These are phyloP conservation scores for Talaromyces sp. DNA, from an alignment of 2,329 filamentous ascomycete genomes.

Conservation along the genomic window DNA sequence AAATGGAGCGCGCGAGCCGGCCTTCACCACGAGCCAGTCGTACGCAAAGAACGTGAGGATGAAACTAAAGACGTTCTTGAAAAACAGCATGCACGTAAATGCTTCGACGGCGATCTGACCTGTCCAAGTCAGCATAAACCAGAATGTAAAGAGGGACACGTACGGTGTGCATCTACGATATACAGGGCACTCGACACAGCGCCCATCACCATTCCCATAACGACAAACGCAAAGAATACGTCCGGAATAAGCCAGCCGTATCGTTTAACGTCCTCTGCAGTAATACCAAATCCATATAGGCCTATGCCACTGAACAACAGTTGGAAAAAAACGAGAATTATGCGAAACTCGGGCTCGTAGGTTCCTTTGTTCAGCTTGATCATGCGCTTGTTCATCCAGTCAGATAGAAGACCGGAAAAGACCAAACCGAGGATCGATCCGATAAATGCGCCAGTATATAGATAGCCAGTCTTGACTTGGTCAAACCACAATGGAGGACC, in stretches of 20 bases:
- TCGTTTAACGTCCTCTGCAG: slow-evolving; percentile 56
- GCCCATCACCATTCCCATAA: slow-evolving; percentile 87
- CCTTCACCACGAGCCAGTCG: slow-evolving; percentile 67
- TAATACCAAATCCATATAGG: slow-evolving; percentile 79
- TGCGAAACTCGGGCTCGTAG: slow-evolving; percentile 88
- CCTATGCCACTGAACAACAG: slow-evolving; percentile 73
- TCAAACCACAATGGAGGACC: slow-evolving; percentile 77
- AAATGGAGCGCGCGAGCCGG: slow-evolving; percentile 58
- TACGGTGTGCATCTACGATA: slow-evolving; percentile 87
- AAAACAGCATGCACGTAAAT: slow-evolving; percentile 84
- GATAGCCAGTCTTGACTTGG: slow-evolving; percentile 77
- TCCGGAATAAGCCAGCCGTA: slow-evolving; percentile 73
- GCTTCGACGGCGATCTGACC: slow-evolving; percentile 79
- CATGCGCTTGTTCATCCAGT: slow-evolving; percentile 67
- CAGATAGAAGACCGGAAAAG: slow-evolving; percentile 70
- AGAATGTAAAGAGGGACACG: slow-evolving; percentile 34
- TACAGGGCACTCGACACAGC: slow-evolving; percentile 83
- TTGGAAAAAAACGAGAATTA: slow-evolving; percentile 79
- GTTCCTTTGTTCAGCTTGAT: slow-evolving; percentile 73
- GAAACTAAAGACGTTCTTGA: slow-evolving; percentile 94
- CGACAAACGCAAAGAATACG: slow-evolving; percentile 78
- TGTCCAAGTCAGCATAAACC: slow-evolving; percentile 29
- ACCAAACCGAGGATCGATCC: slow-evolving; percentile 75
- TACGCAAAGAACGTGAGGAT: slow-evolving; percentile 79
- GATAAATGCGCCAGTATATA: slow-evolving; percentile 81